Evolutionary conservation across 1,284 basidiomycete genomes (phyloP).

Genomic region (Fomitopsis betulina): DNA sequence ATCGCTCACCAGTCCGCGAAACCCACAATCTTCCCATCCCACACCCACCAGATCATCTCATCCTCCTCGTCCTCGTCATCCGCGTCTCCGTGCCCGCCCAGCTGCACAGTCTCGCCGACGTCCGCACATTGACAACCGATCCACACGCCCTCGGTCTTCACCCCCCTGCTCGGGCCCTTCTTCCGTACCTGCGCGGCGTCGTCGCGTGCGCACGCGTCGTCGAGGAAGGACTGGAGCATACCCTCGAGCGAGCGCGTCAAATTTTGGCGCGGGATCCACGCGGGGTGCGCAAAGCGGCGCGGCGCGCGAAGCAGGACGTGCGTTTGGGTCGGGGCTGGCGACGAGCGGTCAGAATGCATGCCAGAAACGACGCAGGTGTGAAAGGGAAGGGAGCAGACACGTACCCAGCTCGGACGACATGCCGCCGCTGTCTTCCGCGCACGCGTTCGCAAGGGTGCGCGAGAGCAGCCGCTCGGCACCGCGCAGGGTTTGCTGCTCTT

Average conservation of each 20-base stretch:
- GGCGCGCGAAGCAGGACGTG: conserved; percentile 70
- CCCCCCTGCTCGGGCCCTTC: conserved; percentile 20
- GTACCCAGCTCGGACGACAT: conserved; percentile 59
- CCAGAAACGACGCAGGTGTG: background rate
- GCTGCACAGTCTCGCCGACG: conserved; percentile 6
- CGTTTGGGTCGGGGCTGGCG: conserved; percentile 60
- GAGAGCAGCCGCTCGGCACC: conserved; percentile 57
- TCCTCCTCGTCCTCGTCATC: conserved; percentile 42
- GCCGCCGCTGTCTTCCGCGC: conserved; percentile 51
- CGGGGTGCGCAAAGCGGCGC: conserved; percentile 62
- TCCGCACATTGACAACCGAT: conserved; percentile 31
- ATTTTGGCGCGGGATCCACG: conserved; percentile 71
- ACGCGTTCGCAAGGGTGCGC: conserved; percentile 51
- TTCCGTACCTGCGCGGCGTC: conserved; percentile 11
- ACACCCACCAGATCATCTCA: conserved; percentile 79
- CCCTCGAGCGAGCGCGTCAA: conserved; percentile 30
- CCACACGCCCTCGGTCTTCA: conserved; percentile 58
- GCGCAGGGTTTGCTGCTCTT: conserved; percentile 45
- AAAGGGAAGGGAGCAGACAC: conserved; percentile 12
- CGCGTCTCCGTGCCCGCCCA: background rate
- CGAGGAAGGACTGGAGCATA: conserved; percentile 34
- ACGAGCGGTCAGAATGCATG: background rate
- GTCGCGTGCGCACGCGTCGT: conserved; percentile 19
- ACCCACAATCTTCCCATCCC: conserved; percentile 69
- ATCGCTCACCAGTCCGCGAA: conserved; percentile 57